Percentiles rank a stretch among this genome's conserved stretches.
Conservation (phyloP, 306 rosid species). For the Sophora flavescens region DNA sequence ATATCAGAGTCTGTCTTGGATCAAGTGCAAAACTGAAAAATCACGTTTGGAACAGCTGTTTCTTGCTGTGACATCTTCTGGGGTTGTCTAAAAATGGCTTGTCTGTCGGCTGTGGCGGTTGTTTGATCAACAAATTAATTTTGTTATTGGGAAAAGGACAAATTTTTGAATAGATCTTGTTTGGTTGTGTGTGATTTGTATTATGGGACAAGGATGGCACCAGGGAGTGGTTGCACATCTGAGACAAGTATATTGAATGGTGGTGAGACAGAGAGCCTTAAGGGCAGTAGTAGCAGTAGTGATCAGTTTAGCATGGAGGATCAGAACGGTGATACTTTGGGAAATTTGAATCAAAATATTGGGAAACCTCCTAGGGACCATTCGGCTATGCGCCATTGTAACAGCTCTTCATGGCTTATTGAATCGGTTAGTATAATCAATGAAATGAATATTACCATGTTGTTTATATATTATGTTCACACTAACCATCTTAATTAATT, state of each 20-base stretch:
- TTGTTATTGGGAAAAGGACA: constrained; percentile 13
- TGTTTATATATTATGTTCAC: background rate
- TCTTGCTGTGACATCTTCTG: constrained; percentile 37
- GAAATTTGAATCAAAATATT: constrained; percentile 43
- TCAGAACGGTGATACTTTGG: constrained; percentile 55
- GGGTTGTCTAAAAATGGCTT: constrained; percentile 41
- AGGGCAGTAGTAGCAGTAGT: constrained; percentile 6
- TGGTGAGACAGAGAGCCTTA: constrained; percentile 36
- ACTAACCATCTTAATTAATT: too few species aligned
- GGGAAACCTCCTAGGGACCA: constrained; percentile 71
- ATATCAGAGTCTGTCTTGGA: constrained; percentile 34
- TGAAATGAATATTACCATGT: background rate
- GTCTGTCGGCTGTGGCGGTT: constrained; percentile 36
- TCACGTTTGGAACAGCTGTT: constrained; percentile 46
- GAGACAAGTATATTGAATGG: constrained; percentile 33
- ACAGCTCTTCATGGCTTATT: constrained; percentile 59
- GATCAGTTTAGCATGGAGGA: constrained; percentile 58
- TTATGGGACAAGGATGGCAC: constrained; percentile 56
- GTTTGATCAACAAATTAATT: constrained; percentile 18
- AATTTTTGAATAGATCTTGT: background rate
- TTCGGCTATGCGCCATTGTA: constrained; percentile 59
- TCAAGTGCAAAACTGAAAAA: constrained; percentile 36
- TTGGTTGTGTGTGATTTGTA: constrained; percentile 22
- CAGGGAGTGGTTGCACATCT: constrained; percentile 50
- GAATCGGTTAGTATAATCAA: constrained; percentile 57